Conservation (phyloP, 2,329 filamentous ascomycete genomes). For the Seiridium cupressi region DNA sequence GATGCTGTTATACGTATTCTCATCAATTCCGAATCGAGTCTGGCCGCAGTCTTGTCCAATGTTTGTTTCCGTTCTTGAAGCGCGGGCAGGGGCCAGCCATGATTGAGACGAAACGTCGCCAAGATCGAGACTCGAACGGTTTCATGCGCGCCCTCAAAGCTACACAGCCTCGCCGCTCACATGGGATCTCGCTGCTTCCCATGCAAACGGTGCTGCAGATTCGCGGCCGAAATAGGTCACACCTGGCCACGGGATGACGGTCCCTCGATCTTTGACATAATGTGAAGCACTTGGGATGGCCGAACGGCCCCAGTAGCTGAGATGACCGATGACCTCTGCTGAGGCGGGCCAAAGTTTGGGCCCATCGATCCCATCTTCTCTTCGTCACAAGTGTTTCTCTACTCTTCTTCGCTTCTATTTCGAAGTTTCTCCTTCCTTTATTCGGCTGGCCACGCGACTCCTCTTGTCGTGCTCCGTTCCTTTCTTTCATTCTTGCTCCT, state of each 20-base stretch:
- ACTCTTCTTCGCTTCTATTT: constrained; percentile 12
- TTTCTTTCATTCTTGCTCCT: constrained; percentile 21
- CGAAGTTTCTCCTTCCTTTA: constrained; percentile 16
- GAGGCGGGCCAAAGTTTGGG: not conserved
- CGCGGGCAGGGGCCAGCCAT: not conserved
- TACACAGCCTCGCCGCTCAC: constrained; percentile 16
- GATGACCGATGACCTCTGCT: not conserved
- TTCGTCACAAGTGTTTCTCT: constrained; percentile 2
- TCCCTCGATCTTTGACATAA: not conserved
- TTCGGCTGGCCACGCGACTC: constrained; percentile 18
- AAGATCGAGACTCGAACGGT: constrained; percentile 20
- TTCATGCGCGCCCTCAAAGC: constrained; percentile 16
- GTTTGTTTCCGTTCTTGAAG: not conserved
- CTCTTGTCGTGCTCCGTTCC: constrained; percentile 9
- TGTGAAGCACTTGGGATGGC: not conserved
- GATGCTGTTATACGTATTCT: too few species aligned
- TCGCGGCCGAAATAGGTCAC: not conserved
- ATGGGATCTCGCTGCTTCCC: not conserved
- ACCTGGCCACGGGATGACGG: not conserved
- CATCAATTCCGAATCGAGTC: too few species aligned
- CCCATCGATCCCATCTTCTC: not conserved
- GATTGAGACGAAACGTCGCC: constrained; percentile 20
- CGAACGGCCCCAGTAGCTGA: not conserved
- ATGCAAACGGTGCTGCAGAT: not conserved
- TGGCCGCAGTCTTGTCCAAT: not conserved